These are phyloP conservation scores for Tieghemiomyces parasiticus DNA, from an alignment of 192 early-diverging fungal genomes.

Conservation along the genomic window DNA sequence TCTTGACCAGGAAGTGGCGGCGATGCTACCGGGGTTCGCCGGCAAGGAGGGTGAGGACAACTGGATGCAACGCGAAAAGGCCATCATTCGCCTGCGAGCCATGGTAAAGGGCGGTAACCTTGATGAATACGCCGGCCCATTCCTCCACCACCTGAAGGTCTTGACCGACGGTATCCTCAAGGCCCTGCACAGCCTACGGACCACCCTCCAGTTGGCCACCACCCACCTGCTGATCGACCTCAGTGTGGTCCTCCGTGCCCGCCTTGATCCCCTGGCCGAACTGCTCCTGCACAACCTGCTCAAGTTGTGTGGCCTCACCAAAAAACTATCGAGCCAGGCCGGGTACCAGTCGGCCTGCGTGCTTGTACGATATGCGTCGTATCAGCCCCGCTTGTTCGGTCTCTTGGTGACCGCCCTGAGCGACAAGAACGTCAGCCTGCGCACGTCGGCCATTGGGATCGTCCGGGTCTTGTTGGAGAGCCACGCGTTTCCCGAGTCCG, in stretches of 20 bases:
- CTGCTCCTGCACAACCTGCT: conserved; percentile 5
- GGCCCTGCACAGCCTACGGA: conserved; percentile 7
- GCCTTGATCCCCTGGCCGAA: neutral
- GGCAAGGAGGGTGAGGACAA: conserved; percentile 9
- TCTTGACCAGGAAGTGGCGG: neutral
- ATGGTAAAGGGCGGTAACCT: neutral
- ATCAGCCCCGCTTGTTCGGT: neutral
- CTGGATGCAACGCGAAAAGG: conserved; percentile 8
- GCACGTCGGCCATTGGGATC: neutral
- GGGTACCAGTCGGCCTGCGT: neutral
- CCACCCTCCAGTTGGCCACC: conserved; percentile 5
- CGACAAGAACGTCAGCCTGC: conserved; percentile 4
- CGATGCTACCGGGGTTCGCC: neutral
- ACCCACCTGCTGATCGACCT: conserved; percentile 8
- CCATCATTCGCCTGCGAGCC: neutral
- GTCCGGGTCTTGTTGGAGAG: conserved; percentile 3
- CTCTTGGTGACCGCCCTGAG: neutral
- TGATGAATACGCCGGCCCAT: neutral
- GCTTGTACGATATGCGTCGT: neutral
- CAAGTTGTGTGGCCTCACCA: conserved; percentile 2
- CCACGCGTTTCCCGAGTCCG: neutral
- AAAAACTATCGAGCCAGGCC: conserved; percentile 3
- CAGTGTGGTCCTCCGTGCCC: neutral
- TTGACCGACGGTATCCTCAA: conserved; percentile 9
- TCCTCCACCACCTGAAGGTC: neutral